Evolutionary conservation across 805 yeast genomes (phyloP), one percentile per base, ranked within the genome.

Genomic region (Lipomyces chichibuensis): DNA sequence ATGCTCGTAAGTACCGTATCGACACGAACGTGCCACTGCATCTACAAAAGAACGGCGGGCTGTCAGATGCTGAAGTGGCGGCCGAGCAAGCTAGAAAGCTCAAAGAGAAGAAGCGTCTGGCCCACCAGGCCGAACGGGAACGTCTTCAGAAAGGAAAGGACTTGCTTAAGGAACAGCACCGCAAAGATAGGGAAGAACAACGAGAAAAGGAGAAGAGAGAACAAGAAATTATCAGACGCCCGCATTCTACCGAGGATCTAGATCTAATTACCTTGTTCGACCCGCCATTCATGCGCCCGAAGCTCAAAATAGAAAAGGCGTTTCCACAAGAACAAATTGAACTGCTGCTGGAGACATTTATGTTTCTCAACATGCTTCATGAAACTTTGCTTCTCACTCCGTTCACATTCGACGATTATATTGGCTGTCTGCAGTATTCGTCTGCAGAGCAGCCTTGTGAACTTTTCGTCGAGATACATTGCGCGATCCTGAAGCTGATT

Each of bases 341-440:
- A 23, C 55, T 67, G 13, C 61, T 77, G 29, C 68, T 92, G 29
- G 93, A 90, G 72, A 76, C 84, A 2, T 92, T 96, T 96, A 80
- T 85, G 1, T 92, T 91, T 73, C 76, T 91, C 35, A 90, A 90
- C 75, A 83, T 90, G 60, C 91, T 87, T 76, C 85, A 87, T 71
- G 82, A 83, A 46, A 86, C 91, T 0, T 78, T 91, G 39, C 75
- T 83, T 4, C 77, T 92, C n/a, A 92, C 88, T 73, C 84, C 89
- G 0, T 88, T 90, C 72, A 88, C 94, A 0, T 90, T 89, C 78
- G 97, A 91, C 77, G 96, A 89, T 71, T 90, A 85, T 73, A 75
- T 88, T 7, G 84, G 85, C 63, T 87, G 86, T 11, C 75, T 88
- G 2, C 46, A 20, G 39, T 60, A 63, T 35, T 17, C 60, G 5